Percentiles rank a stretch among this genome's conserved stretches.
Conservation (phyloP, 257 asterid species). For the Handroanthus guayacan region DNA sequence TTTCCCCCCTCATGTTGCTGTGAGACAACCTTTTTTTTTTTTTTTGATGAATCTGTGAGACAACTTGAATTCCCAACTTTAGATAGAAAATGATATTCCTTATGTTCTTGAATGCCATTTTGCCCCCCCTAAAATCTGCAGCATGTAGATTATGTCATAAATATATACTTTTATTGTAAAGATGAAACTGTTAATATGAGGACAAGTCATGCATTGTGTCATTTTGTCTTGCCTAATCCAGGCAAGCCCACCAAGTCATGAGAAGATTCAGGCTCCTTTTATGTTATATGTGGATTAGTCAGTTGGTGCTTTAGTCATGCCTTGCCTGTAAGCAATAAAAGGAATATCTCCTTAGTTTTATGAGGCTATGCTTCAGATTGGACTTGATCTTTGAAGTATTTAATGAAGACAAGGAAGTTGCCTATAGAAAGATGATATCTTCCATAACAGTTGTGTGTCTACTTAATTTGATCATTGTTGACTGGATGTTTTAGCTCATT, state of each 20-base stretch:
- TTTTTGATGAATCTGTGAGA: conserved; percentile 1
- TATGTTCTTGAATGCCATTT: conserved; percentile 3
- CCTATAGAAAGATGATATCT: not conserved
- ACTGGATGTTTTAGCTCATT: not conserved
- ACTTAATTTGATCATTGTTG: not conserved
- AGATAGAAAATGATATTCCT: conserved; percentile 1
- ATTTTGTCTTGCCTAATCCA: not conserved
- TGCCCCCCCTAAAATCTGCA: not conserved
- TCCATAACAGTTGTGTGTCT: too few species aligned
- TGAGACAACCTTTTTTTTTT: conserved; percentile 19
- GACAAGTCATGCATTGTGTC: not conserved
- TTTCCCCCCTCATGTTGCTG: too few species aligned
- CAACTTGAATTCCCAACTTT: conserved; percentile 8
- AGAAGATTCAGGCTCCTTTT: conserved; percentile 13
- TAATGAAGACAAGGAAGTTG: conserved; percentile 14
- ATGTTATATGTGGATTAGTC: conserved; percentile 9
- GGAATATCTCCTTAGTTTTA: not conserved
- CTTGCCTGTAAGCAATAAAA: not conserved
- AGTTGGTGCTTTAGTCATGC: not conserved
- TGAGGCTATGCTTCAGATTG: conserved; percentile 28
- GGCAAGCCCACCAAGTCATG: not conserved
- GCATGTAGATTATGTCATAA: not conserved
- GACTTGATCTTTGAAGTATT: conserved; percentile 14
- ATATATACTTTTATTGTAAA: not conserved
- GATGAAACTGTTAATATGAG: not conserved